phyloP scores from a whole-genome alignment of 495 filamentous ascomycete genomes.

The Acidomyces sp. region DNA sequence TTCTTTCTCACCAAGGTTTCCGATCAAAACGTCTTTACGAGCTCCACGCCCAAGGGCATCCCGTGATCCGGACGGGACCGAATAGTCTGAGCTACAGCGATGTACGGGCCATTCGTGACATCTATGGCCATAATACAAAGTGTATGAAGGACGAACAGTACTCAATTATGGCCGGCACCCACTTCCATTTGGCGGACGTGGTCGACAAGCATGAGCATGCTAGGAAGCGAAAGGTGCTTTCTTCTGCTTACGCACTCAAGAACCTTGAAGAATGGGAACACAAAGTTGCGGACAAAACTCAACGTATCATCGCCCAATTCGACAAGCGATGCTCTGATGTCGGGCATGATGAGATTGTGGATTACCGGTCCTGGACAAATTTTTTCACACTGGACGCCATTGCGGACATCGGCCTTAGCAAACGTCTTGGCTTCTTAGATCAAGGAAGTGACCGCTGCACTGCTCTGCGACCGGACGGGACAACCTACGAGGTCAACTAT shows the following conservation, averaged over 20 bases:
- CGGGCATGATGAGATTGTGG: constrained; percentile 22
- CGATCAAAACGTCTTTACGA: constrained; percentile 33
- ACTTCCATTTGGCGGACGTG: constrained; percentile 36
- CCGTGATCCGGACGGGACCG: constrained; percentile 40
- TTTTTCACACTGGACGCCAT: constrained; percentile 35
- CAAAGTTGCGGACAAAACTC: constrained; percentile 41
- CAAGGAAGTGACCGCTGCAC: constrained; percentile 32
- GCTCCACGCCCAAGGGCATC: constrained; percentile 32
- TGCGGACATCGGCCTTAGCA: constrained; percentile 30
- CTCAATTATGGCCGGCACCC: constrained; percentile 29
- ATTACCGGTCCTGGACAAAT: constrained; percentile 36
- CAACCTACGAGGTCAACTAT: constrained; percentile 29
- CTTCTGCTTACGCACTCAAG: constrained; percentile 41
- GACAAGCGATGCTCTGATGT: constrained; percentile 19
- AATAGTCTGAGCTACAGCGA: constrained; percentile 39
- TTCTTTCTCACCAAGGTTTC: constrained; percentile 31
- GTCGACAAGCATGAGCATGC: constrained; percentile 37
- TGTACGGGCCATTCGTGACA: constrained; percentile 38
- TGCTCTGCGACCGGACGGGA: constrained; percentile 33
- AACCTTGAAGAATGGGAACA: constrained; percentile 43
- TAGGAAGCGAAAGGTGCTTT: constrained; percentile 39
- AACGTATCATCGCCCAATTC: constrained; percentile 22
- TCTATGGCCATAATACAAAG: constrained; percentile 42
- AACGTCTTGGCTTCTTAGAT: constrained; percentile 41
- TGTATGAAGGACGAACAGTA: constrained; percentile 40